phyloP scores from a whole-genome alignment of 140 eudicot genomes.

The Erigeron philadelphicus region DNA sequence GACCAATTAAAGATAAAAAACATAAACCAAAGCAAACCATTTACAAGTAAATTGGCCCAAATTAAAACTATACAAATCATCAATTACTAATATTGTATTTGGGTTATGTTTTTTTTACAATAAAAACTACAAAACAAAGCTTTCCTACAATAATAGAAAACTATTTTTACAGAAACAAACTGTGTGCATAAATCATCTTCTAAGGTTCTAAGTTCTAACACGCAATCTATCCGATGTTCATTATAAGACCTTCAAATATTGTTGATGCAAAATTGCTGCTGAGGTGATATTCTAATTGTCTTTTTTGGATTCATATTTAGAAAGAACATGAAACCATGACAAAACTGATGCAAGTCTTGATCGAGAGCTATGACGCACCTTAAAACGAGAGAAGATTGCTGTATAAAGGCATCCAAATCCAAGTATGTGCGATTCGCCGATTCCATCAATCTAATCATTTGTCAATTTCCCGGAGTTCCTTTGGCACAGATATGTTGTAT shows the following conservation, averaged over 20 bases:
- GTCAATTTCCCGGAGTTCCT: constrained; percentile 4
- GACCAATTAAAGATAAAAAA: no score
- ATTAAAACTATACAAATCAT: no score
- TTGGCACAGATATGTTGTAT: constrained; percentile 1
- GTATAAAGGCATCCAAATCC: background rate
- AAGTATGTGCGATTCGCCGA: background rate
- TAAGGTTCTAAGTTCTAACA: background rate
- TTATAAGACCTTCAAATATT: constrained; percentile 11
- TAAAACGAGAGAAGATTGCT: background rate
- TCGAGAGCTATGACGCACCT: background rate
- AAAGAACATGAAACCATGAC: background rate
- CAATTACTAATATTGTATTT: no score
- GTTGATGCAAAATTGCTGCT: background rate
- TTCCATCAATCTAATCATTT: background rate
- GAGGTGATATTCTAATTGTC: background rate
- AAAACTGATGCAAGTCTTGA: background rate
- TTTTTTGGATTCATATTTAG: background rate
- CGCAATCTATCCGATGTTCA: background rate
- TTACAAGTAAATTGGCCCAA: no score
- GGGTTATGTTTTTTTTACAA: no score
- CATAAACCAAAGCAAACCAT: no score
- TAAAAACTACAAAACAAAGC: no score
- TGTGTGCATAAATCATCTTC: background rate
- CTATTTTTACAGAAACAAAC: background rate
- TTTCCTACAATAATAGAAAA: no score